Base-by-base conservation (phyloP, 1,284 basidiomycete species). In the Leucocoprinus gongylophorus region DNA sequence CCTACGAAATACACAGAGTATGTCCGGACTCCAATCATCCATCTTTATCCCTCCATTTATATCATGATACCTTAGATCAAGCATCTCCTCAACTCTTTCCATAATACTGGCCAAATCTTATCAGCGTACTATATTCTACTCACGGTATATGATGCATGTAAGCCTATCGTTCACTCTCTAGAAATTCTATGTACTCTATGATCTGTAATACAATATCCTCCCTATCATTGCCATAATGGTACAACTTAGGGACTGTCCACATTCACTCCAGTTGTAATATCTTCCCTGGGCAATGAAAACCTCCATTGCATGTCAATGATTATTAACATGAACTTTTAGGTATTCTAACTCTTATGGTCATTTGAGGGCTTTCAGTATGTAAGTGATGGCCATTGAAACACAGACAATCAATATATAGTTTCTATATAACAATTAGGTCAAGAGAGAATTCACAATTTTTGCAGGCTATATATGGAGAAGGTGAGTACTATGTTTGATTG, bases 131-230 rank as follows among this genome's bases (percentile, higher is more conserved):
- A 54, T 37, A 45, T 55, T 23, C 13, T 49, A 17, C 42, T 50
- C 3, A 43, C 55, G 38, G 43, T 33, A 23, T 57, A 53, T 23
- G 56, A 57, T 32, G 51, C 32, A 8, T 26, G 51, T 55, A 37
- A 48, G 56, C 53, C 21, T 41, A 8, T 18, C 21, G 1, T 20
- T 26, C 29, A 13, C 12, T 8, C 21, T 28, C 23, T 51, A 6
- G 28, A 37, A 13, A 18, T 17, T 48, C 26, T 41, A 4, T 5
- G 1, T 30, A 18, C 38, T 12, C 38, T 23, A 15, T 42, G 41
- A 42, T 20, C 28, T 10, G 5, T 23, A 28, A 30, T 17, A 12
- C 20, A 10, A 20, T 17, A 30, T 18, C 26, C 17, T 32, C 38
- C 37, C 33, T 35, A n/a, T 15, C 7, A 35, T 15, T 45, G 28